phyloP scores from a whole-genome alignment of 2,329 filamentous ascomycete species.

The Pseudogymnoascus sp. region DNA sequence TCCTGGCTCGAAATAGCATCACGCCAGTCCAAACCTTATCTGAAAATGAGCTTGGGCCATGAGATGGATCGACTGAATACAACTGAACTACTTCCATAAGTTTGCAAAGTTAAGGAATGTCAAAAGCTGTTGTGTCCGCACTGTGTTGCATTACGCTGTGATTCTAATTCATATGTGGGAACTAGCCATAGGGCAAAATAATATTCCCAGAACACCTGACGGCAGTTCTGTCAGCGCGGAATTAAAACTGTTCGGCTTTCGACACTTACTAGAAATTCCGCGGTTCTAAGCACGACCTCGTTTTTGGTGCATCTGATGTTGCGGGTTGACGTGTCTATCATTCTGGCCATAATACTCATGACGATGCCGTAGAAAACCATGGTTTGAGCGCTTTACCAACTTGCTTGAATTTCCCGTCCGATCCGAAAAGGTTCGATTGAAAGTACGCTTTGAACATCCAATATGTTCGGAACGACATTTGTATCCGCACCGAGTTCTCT shows the following conservation, averaged over 20 bases:
- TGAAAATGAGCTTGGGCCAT: background rate
- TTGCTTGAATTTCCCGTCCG: background rate
- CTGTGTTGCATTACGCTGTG: background rate
- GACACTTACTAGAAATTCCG: background rate
- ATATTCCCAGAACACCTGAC: background rate
- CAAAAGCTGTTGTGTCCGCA: background rate
- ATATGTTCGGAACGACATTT: background rate
- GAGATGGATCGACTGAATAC: background rate
- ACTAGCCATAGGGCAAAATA: background rate
- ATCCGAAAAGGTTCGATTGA: background rate
- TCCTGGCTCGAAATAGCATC: background rate
- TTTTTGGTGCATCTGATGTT: background rate
- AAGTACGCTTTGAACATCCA: background rate
- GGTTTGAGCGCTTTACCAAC: background rate
- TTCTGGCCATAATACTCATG: background rate
- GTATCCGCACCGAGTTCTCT: background rate
- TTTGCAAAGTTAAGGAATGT: background rate
- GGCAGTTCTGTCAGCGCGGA: background rate
- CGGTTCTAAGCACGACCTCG: background rate
- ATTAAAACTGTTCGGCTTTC: conserved; percentile 1
- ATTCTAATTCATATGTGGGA: background rate
- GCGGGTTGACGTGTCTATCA: background rate
- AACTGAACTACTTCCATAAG: background rate
- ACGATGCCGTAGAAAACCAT: background rate
- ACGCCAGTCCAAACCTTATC: background rate